phyloP scores from a whole-genome alignment of 805 yeast species.

The Hanseniaspora thailandica region DNA sequence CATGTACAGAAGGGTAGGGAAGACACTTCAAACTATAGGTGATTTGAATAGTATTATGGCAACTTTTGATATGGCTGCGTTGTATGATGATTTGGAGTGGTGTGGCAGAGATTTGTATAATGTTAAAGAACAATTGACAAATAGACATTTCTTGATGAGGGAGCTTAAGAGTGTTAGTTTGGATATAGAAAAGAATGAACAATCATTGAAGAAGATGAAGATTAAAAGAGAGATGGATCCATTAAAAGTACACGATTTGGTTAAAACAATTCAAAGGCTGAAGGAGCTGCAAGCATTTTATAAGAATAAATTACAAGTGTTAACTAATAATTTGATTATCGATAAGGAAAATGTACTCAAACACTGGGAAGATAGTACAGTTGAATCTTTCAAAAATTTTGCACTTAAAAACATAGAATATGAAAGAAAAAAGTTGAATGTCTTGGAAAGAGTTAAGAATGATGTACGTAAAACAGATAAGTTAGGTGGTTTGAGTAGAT shows the following conservation, averaged over 20 bases:
- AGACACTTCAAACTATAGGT: constrained; percentile 55
- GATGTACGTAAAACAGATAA: constrained; percentile 67
- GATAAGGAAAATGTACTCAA: constrained; percentile 42
- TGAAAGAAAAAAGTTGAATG: constrained; percentile 66
- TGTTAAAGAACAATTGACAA: constrained; percentile 84
- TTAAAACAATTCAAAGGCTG: constrained; percentile 66
- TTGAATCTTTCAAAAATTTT: constrained; percentile 46
- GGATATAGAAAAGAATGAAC: constrained; percentile 56
- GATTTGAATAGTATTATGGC: constrained; percentile 66
- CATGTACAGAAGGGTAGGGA: constrained; percentile 69
- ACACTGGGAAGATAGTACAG: constrained; percentile 27
- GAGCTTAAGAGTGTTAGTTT: constrained; percentile 73
- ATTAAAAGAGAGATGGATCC: constrained; percentile 70
- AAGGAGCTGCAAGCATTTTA: constrained; percentile 63
- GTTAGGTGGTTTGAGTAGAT: constrained; percentile 67
- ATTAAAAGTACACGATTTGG: constrained; percentile 79
- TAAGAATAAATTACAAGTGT: constrained; percentile 64
- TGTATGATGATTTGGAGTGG: constrained; percentile 62
- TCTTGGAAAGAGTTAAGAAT: constrained; percentile 57
- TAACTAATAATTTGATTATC: constrained; percentile 71
- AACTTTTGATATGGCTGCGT: constrained; percentile 55
- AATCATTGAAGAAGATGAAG: constrained; percentile 58
- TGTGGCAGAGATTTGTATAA: constrained; percentile 67
- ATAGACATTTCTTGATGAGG: constrained; percentile 84
- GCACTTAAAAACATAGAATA: constrained; percentile 68